phyloP scores from a whole-genome alignment of 768 basidiomycete genomes.

The Pisolithus orientalis region DNA sequence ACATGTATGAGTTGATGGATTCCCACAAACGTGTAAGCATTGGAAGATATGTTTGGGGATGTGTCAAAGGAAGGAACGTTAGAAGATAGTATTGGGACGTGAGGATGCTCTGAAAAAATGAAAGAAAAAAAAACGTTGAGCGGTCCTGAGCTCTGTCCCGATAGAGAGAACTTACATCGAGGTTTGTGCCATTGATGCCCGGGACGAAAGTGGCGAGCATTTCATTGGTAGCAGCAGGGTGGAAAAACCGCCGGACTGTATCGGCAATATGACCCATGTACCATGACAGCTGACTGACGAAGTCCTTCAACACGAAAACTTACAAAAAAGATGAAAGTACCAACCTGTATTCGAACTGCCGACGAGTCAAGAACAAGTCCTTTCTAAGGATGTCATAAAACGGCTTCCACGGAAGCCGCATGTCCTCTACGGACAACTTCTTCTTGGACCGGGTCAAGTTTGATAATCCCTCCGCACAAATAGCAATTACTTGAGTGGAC shows the following conservation, averaged over 20 bases:
- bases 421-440: conserved; percentile 65
- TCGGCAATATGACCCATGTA: conserved; percentile 63
- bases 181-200: conserved; percentile 59
- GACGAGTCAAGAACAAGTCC: conserved; percentile 65
- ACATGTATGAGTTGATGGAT: conserved; percentile 63
- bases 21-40: conserved; percentile 72
- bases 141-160: conserved; percentile 63
- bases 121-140: conserved; percentile 40
- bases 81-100: conserved; percentile 80
- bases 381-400: conserved; percentile 71
- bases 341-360: conserved; percentile 46
- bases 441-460: conserved; percentile 60
- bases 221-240: conserved; percentile 52
- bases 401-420: conserved; percentile 67
- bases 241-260: conserved; percentile 64
- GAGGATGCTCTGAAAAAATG: conserved; percentile 49
- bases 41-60: conserved; percentile 64
- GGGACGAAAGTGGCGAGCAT: conserved; percentile 75
- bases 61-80: conserved; percentile 68
- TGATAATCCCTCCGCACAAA: conserved; percentile 58
- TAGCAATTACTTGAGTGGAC: conserved; percentile 61
- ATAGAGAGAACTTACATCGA: conserved; percentile 45
- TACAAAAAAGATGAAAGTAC: not conserved
- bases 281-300: conserved; percentile 63
- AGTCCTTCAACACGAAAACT: conserved; percentile 22